phyloP scores from a whole-genome alignment of 2,329 filamentous ascomycete species.

The Chlorencoelia australis region DNA sequence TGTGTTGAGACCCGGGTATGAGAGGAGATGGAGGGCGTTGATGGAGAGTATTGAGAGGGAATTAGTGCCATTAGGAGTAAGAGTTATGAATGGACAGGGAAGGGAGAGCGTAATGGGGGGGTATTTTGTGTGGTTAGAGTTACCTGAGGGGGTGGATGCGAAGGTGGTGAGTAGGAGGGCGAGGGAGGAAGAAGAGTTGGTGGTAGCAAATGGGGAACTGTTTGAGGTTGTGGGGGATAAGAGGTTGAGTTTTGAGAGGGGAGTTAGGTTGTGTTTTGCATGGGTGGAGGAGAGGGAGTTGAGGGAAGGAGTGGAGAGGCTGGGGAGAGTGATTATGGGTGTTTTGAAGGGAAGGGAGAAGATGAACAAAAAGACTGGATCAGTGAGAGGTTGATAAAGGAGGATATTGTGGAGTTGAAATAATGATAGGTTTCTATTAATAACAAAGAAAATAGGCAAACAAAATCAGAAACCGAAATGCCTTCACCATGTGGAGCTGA shows the following conservation, averaged over 20 bases:
- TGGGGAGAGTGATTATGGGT: constrained; percentile 37
- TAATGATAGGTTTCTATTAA: too few relatives aligned
- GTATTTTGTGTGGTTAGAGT: constrained; percentile 74
- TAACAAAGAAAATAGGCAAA: too few relatives aligned
- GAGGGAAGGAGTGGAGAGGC: constrained; percentile 54
- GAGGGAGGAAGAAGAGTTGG: constrained; percentile 51
- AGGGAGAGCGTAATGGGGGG: constrained; percentile 55
- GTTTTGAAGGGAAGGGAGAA: constrained; percentile 20
- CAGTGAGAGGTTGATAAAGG: too few relatives aligned
- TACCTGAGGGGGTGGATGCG: constrained; percentile 43
- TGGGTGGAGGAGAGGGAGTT: constrained; percentile 61
- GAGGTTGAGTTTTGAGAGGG: constrained; percentile 44
- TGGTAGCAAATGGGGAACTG: constrained; percentile 56
- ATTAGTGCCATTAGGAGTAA: constrained; percentile 53
- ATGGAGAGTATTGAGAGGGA: constrained; percentile 47
- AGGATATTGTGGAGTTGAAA: too few relatives aligned
- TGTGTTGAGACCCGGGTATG: constrained; percentile 36
- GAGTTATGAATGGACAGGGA: constrained; percentile 26
- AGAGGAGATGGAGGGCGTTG: constrained; percentile 40
- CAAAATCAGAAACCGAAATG: too few relatives aligned
- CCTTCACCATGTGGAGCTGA: too few relatives aligned
- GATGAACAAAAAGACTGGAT: not conserved
- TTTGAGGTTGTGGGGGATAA: constrained; percentile 58
- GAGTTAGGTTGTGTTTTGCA: constrained; percentile 59
- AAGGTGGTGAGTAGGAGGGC: constrained; percentile 48